Conservation (phyloP, 2,329 filamentous ascomycete species). For the Phoma sp. region DNA sequence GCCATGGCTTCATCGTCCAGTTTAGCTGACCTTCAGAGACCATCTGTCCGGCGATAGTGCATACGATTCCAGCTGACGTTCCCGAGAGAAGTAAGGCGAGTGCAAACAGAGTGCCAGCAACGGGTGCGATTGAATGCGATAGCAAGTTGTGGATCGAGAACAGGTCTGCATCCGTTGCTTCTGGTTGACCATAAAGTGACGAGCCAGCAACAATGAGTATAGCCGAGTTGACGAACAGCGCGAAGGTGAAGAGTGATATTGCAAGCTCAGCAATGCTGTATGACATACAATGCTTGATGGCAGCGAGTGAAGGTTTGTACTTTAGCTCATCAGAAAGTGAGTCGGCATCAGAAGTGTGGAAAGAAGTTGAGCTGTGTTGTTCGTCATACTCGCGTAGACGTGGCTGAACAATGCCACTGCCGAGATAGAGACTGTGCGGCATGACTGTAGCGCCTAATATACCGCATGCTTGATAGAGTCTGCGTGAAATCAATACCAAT, state of each 20-base stretch:
- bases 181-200: slow-evolving; percentile 66
- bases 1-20: slow-evolving; percentile 77
- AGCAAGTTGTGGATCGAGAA: slow-evolving; percentile 83
- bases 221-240: slow-evolving; percentile 81
- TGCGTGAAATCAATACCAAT: slow-evolving; percentile 26
- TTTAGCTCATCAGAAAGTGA: slow-evolving; percentile 51
- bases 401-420: slow-evolving; percentile 62
- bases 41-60: slow-evolving; percentile 90
- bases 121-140: slow-evolving; percentile 69
- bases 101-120: slow-evolving; percentile 83
- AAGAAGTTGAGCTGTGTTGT: slow-evolving; percentile 9
- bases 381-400: slow-evolving; percentile 50
- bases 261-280: slow-evolving; percentile 74
- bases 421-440: slow-evolving; percentile 65
- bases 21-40: slow-evolving; percentile 81
- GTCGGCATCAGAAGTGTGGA: slow-evolving; percentile 16
- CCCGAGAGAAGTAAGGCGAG: slow-evolving; percentile 81
- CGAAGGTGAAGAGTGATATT: slow-evolving; percentile 79
- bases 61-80: slow-evolving; percentile 82
- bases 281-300: slow-evolving; percentile 76
- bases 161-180: slow-evolving; percentile 73
- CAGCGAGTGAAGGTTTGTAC: slow-evolving; percentile 73
- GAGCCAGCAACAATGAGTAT: slow-evolving; percentile 84
- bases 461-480: slow-evolving; percentile 69
- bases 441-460: slow-evolving; percentile 76